These are phyloP conservation scores for Chaetomium olivaceum DNA, from an alignment of 2,329 filamentous ascomycete genomes.

Conservation along the genomic window DNA sequence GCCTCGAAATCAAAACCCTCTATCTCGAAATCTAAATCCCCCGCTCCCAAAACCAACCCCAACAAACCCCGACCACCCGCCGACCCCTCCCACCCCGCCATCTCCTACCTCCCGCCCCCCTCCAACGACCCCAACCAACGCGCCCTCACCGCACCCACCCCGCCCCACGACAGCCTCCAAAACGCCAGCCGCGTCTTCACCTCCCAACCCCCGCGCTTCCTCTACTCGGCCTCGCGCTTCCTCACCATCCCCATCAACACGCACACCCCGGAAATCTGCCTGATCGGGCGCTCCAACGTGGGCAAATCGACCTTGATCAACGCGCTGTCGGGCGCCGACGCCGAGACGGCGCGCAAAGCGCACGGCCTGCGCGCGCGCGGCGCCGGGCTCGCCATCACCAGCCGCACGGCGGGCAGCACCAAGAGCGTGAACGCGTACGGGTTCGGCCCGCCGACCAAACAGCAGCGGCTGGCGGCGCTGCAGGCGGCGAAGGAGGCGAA, in stretches of 20 bases:
- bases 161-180: constrained; percentile 26
- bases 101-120: constrained; percentile 37
- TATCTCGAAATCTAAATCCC: neutral
- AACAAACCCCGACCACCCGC: constrained; percentile 4
- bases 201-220: constrained; percentile 37
- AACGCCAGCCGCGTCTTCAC: constrained; percentile 35
- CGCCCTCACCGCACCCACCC: constrained; percentile 28
- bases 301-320: constrained; percentile 90
- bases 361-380: constrained; percentile 41
- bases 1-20: neutral
- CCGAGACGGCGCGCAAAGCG: constrained; percentile 32
- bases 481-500: constrained; percentile 13
- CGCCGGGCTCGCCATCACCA: constrained; percentile 54
- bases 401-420: constrained; percentile 54
- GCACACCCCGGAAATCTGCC: constrained; percentile 63
- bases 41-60: constrained; percentile 7
- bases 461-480: constrained; percentile 17
- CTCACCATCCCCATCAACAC: constrained; percentile 54
- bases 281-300: constrained; percentile 85
- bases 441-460: constrained; percentile 47
- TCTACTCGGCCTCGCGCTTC: constrained; percentile 53
- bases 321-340: constrained; percentile 60
- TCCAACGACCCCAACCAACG: constrained; percentile 30
- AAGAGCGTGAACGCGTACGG: constrained; percentile 58
- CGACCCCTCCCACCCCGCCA: constrained; percentile 21